Conservation (phyloP, 2,329 filamentous ascomycete species). For the Trichoderma pleuroti region DNA sequence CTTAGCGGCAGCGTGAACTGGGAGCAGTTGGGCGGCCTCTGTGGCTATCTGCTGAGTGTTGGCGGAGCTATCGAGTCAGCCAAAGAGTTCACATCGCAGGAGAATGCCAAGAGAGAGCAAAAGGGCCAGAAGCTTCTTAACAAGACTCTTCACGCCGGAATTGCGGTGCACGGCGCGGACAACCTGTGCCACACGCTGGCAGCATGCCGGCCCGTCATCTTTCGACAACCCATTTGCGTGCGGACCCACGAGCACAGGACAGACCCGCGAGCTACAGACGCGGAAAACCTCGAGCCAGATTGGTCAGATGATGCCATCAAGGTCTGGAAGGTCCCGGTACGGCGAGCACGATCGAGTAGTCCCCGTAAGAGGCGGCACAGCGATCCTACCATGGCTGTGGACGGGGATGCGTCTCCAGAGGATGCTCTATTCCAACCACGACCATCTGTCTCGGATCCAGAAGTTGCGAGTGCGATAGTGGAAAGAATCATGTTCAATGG, state of each 20-base stretch:
- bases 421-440: conserved; percentile 4
- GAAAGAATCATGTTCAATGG: conserved; percentile 38
- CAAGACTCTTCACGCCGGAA: conserved; percentile 28
- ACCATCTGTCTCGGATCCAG: conserved; percentile 29
- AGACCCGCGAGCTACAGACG: conserved; percentile 36
- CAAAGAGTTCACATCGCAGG: conserved; percentile 37
- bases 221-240: conserved; percentile 78
- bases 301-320: conserved; percentile 74
- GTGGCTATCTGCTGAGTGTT: conserved; percentile 81
- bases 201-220: conserved; percentile 80
- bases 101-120: conserved; percentile 40
- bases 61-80: conserved; percentile 61
- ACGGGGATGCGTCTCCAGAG: background rate
- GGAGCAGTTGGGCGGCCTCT: conserved; percentile 72
- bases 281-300: conserved; percentile 50
- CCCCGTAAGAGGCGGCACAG: conserved; percentile 35
- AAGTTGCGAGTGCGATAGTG: conserved; percentile 31
- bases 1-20: conserved; percentile 75
- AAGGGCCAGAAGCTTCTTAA: conserved; percentile 35
- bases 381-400: background rate
- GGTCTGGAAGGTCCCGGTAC: conserved; percentile 74
- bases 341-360: conserved; percentile 32
- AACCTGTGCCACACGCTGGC: conserved; percentile 80
- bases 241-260: conserved; percentile 62
- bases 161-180: conserved; percentile 73